Evolutionary conservation across 192 early-diverging fungal genomes (phyloP).

Genomic region (Mortierella hygrophila): DNA sequence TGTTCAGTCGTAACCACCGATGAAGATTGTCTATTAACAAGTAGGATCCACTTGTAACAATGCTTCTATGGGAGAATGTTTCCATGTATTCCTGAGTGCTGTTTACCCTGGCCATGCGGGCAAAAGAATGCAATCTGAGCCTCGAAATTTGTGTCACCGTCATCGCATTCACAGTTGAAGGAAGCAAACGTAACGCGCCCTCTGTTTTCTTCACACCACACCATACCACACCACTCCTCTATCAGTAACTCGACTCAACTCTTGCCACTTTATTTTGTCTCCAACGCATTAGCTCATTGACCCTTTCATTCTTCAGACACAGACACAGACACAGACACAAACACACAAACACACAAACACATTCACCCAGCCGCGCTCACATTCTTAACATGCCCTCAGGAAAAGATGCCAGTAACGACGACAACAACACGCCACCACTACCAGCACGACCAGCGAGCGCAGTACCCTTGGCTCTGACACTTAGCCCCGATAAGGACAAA

Average conservation of each 20-base stretch:
- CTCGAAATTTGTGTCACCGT: constrained; percentile 2
- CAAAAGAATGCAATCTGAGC: not conserved
- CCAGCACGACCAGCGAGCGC: not conserved
- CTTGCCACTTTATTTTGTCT: no score
- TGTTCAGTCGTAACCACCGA: constrained; percentile 19
- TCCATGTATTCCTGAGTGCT: not conserved
- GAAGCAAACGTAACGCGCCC: not conserved
- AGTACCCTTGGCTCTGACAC: not conserved
- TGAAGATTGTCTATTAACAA: not conserved
- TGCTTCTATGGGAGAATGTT: not conserved
- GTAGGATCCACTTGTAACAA: not conserved
- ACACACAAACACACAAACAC: no score
- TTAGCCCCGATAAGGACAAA: not conserved
- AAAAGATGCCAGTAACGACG: not conserved
- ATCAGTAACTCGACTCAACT: no score
- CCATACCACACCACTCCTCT: no score
- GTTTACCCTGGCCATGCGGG: not conserved
- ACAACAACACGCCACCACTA: not conserved
- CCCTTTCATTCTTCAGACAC: no score
- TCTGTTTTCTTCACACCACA: no score
- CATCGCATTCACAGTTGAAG: not conserved
- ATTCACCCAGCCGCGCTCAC: not conserved
- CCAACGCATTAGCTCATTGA: no score
- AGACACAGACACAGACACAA: no score
- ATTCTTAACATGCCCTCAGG: not conserved